A percentile compares a stretch with the other conserved stretches of the same genome.
These are phyloP conservation scores for Solanum okadae DNA, from an alignment of 257 asterid species.

Conservation along the genomic window DNA sequence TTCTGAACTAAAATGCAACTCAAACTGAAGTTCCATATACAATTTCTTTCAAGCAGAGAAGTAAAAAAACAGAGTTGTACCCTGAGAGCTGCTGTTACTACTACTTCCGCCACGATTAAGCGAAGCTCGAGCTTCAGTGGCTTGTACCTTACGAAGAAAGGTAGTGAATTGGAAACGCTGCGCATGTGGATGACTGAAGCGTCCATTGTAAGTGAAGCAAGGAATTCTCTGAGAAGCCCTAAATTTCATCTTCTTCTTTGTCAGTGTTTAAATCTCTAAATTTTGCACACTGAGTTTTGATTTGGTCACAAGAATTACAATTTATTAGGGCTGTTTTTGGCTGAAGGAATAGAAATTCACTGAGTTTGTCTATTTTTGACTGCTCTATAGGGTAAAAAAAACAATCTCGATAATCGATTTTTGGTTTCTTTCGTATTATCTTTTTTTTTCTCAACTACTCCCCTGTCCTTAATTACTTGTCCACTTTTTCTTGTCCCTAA, in stretches of 20 bases:
- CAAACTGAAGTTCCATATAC: background rate
- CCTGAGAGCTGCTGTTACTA: slow-evolving; percentile 45
- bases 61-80: slow-evolving; percentile 16
- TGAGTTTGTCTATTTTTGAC: background rate
- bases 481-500: too few relatives aligned
- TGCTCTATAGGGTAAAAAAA: too few relatives aligned
- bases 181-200: slow-evolving; percentile 11
- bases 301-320: background rate
- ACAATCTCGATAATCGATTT: too few relatives aligned
- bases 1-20: background rate
- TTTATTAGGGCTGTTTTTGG: background rate
- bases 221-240: slow-evolving; percentile 24
- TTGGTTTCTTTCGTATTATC: background rate
- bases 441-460: background rate
- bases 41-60: background rate
- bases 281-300: background rate
- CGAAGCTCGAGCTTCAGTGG: slow-evolving; percentile 41
- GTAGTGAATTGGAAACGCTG: slow-evolving; percentile 44
- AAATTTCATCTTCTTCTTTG: slow-evolving; percentile 47
- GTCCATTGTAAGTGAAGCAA: slow-evolving; percentile 7
- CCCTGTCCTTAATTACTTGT: too few relatives aligned
- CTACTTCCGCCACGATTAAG: slow-evolving; percentile 23
- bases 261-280: background rate
- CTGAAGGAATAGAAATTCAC: background rate
- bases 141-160: slow-evolving; percentile 53